Evolutionary conservation across 768 basidiomycete species (phyloP), one percentile per base, ranked within the genome.

Genomic region (Termitomyces sp.): DNA sequence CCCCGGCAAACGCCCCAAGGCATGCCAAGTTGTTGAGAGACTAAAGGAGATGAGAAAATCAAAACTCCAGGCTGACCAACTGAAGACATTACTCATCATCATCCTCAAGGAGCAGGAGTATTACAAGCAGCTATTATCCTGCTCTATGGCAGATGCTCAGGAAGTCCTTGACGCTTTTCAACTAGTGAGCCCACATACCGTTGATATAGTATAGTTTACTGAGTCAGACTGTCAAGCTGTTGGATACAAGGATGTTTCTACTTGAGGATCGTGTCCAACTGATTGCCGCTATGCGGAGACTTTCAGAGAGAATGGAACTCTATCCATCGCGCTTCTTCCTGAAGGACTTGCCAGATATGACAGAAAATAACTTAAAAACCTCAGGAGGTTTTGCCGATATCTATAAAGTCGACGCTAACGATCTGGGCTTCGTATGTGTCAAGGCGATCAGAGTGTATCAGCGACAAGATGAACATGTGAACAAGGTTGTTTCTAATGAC

Each of bases 381-480:
- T 45, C n/a, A 2, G 57, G 60, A 26, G 42, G 49, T 30, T 62
- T 43, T 19, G 60, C 57, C 1, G 60, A 59, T 10, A 54, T 62
- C 9, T 50, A 54, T 33, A 56, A 45, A 43, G 52, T 51, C 3
- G 15, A 38, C 4, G 44, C 30, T 7, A 28, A 52, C 19, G 3
- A 8, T 9, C 30, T 19, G 12, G 21, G 44, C 35, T 35, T 5
- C 3, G 31, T 55, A 9, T 58, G 57, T 31, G 47, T 61, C 17
- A 61, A 61, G 38, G 45, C 41, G 33, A 58, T 61, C 9, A 55
- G 54, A 41, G 30, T 46, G 17, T 53, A 45, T 37, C 38, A 49
- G 19, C 19, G 11, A 21, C 40, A 54, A 15, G n/a, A 31, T 6
- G 50, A 58, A 43, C 28, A 30, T 37, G 10, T 58, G 31, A 19